Conservation (phyloP, 2,329 filamentous ascomycete genomes). For the Penicillium psychrosexuale region DNA sequence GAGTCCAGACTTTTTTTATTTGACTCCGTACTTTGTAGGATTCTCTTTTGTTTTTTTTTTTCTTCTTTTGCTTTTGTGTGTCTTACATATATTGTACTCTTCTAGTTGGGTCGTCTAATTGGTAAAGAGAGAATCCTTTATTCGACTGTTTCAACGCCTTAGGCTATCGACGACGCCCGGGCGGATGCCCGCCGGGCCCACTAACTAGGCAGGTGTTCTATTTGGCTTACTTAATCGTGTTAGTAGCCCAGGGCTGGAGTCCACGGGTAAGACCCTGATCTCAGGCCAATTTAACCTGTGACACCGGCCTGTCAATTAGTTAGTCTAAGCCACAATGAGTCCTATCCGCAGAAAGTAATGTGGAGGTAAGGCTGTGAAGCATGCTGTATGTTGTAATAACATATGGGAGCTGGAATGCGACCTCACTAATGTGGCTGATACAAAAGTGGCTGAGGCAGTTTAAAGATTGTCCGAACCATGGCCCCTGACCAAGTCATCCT, state of each 20-base stretch:
- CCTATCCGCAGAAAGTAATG: not conserved
- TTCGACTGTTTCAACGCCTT: not conserved
- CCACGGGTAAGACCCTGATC: not conserved
- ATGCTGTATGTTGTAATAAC: not conserved
- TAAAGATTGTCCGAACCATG: not conserved
- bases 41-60: not conserved
- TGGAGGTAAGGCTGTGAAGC: constrained; percentile 1
- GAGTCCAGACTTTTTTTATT: not conserved
- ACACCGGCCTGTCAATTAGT: not conserved
- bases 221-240: not conserved
- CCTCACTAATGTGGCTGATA: not conserved
- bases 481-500: not conserved
- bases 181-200: not conserved
- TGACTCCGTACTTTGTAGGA: no score
- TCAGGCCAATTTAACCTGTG: not conserved
- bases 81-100: not conserved
- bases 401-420: not conserved
- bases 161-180: not conserved
- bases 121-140: not conserved
- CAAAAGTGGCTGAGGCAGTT: not conserved
- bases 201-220: no score
- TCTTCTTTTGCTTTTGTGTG: not conserved
- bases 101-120: not conserved
- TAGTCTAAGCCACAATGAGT: not conserved
- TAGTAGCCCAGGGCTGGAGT: not conserved